Percentiles rank a stretch among this genome's conserved stretches.
Evolutionary conservation across 2,329 filamentous ascomycete genomes (phyloP).

Genomic region (Fusarium neocosmosporiellum): DNA sequence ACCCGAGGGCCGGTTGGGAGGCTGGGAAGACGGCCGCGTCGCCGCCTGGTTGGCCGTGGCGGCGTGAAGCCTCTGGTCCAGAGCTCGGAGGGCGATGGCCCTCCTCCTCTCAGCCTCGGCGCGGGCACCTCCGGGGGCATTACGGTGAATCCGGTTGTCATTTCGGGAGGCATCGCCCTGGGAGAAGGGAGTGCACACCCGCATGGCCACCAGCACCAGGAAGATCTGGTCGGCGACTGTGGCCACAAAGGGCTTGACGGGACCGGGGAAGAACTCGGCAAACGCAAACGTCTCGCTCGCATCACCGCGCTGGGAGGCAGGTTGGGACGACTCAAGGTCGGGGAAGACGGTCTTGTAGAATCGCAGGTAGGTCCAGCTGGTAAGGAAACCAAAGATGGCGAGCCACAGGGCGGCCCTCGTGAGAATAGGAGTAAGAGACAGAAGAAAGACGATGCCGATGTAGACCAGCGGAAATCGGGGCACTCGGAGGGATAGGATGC

Average conservation of each 20-base stretch:
- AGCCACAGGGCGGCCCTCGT: conserved; percentile 83
- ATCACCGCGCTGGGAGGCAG: conserved; percentile 80
- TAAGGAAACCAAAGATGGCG: conserved; percentile 82
- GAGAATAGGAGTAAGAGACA: conserved; percentile 67
- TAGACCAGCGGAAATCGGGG: conserved; percentile 76
- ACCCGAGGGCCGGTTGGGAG: conserved; percentile 57
- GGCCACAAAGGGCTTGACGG: conserved; percentile 81
- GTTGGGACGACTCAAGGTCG: conserved; percentile 72
- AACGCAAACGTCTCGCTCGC: conserved; percentile 97
- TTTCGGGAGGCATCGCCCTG: conserved; percentile 82
- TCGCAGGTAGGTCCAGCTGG: conserved; percentile 94
- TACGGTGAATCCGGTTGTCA: conserved; percentile 63
- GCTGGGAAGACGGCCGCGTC: conserved; percentile 43
- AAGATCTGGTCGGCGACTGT: conserved; percentile 77
- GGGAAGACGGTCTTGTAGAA: conserved; percentile 88
- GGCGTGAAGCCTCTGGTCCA: conserved; percentile 93
- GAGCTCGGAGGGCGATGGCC: conserved; percentile 87
- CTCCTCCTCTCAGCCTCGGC: conserved; percentile 93
- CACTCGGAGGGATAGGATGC: conserved; percentile 88
- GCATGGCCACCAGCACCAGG: conserved; percentile 77
- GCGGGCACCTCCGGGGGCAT: conserved; percentile 75
- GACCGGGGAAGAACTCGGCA: conserved; percentile 92
- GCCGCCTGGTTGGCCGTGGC: conserved; percentile 68
- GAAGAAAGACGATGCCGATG: conserved; percentile 78
- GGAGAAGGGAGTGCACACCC: conserved; percentile 87